Evolutionary conservation across 176 grass and related monocot genomes (phyloP).

Genomic region (bread wheat (Triticum aestivum)): IWGSC_CS_RefSeq_v2.1 NC_057808.1:349644461-349644960

Average conservation of each 20-base stretch:
- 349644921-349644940: background rate
- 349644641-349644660: background rate
- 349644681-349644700: background rate
- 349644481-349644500: background rate
- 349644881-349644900: background rate
- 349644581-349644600: background rate
- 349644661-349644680: background rate
- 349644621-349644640: too few relatives aligned
- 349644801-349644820: background rate
- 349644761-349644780: background rate
- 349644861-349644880: constrained; percentile 9
- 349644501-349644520: background rate
- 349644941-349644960: constrained; percentile 20
- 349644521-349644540: background rate
- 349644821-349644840: background rate
- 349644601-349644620: background rate
- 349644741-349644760: background rate
- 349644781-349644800: background rate
- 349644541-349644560: background rate
- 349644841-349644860: background rate
- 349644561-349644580: background rate
- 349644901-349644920: background rate
- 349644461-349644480: constrained; percentile 10
- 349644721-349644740: background rate
- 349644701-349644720: background rate